phyloP scores from a whole-genome alignment of 108 stramenopile genomes.

The Epipyxis sp. region DNA sequence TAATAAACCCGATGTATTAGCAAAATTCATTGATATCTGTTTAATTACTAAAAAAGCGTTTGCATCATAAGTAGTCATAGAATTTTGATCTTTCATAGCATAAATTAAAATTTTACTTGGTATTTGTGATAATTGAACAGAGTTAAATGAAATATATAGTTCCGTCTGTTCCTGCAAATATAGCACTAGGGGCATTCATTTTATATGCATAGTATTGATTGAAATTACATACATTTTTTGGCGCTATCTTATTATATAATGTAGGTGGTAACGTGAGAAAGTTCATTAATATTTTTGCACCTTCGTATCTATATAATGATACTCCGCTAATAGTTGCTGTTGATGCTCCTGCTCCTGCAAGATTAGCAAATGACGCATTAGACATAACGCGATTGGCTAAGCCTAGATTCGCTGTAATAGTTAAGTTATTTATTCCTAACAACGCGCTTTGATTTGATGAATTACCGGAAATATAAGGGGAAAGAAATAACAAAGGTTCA shows the following conservation, averaged over 20 bases:
- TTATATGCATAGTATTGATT: not conserved
- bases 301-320: not conserved
- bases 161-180: not conserved
- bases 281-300: not conserved
- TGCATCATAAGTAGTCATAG: not conserved
- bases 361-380: not conserved
- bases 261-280: not conserved
- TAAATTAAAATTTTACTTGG: conserved; percentile 2
- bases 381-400: conserved; percentile 1
- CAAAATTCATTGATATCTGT: not conserved
- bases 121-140: not conserved
- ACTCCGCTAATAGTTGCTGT: not conserved
- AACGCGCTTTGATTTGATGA: not conserved
- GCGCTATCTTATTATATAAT: not conserved
- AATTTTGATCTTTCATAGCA: not conserved
- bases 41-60: not conserved
- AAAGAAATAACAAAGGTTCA: not conserved
- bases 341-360: not conserved
- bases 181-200: not conserved
- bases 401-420: not conserved
- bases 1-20: not conserved
- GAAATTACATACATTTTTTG: not conserved
- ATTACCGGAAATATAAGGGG: not conserved
- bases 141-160: not conserved
- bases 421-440: not conserved